Evolutionary conservation across 768 basidiomycete species (phyloP), one percentile per base, ranked within the genome.

Genomic region (Amanita pallidorosea): DNA sequence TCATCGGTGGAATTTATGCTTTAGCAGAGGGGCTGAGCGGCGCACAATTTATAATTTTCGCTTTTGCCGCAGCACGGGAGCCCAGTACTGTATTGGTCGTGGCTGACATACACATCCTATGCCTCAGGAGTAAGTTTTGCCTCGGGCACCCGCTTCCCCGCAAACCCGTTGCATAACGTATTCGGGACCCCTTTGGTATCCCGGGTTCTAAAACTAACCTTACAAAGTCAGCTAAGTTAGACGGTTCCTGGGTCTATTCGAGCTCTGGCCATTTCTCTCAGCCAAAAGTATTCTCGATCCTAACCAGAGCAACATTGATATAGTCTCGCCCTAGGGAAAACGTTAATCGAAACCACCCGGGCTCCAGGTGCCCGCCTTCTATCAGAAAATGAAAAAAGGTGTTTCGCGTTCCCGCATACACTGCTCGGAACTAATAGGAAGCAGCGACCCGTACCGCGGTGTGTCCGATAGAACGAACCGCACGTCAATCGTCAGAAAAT

Each of bases 401-500:
- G 20, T n/a, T 44, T 53, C 55, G 20, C 55, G 41, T 34, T 45
- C 43, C 23, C 36, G 12, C 42, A 56, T 46, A n/a, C 33, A 8
- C 13, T 51, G 38, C 18, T 34, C 41, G 6, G 29, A 22, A 4
- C 29, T 18, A 43, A 50, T 38, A n/a, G 38, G 20, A 7, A 49
- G 23, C 5, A 49, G 22, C 2, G 17, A 15, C 12, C 35, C 52
- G 27, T 53, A 55, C 15, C 23, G 34, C 5, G 25, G 15, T 4
- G 48, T 40, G 17, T 57, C 48, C 5, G 23, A 37, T 5, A 59
- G 22, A n/a, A 53, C 23, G 18, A 46, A 5, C 22, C 55, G 40
- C 34, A 60, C 35, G 42, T 60, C 49, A 9, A 55, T 50, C 38
- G 58, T 41, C n/a, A 60, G 27, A 36, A 60, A 60, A 31, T 56